phyloP scores from a whole-genome alignment of 2,329 filamentous ascomycete genomes.

The Pyricularia pennisetigena region DNA sequence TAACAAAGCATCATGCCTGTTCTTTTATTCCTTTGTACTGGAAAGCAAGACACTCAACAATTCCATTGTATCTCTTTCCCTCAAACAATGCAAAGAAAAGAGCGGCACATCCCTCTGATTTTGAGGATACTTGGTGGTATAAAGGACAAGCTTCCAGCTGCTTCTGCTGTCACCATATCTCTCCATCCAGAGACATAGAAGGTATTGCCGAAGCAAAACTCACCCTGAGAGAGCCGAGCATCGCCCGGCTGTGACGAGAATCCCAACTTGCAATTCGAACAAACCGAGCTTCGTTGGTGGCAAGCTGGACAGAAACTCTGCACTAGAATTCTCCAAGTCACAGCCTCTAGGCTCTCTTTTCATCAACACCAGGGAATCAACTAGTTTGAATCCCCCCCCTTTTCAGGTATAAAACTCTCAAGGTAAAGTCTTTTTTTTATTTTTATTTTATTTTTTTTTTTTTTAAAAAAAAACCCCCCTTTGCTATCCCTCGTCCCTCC shows the following conservation, averaged over 20 bases:
- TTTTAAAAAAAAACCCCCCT: too few species aligned
- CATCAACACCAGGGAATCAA: neutral
- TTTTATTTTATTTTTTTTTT: too few species aligned
- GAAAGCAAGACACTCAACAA: neutral
- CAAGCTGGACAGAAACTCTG: neutral
- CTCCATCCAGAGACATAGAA: neutral
- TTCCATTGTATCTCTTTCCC: neutral
- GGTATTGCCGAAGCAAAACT: neutral
- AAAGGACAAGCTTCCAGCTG: neutral
- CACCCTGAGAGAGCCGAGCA: neutral
- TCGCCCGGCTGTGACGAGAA: neutral
- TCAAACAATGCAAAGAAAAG: neutral
- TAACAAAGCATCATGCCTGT: neutral
- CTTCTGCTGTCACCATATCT: neutral
- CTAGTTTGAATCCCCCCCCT: neutral
- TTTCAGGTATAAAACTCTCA: neutral
- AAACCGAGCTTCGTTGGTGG: neutral
- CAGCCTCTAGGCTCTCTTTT: neutral
- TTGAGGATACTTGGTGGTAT: neutral
- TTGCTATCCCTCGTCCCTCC: too few species aligned
- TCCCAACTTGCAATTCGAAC: neutral
- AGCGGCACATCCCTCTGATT: neutral
- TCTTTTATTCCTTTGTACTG: neutral
- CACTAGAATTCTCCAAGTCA: neutral
- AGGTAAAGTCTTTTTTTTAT: slow-evolving; percentile 1